phyloP scores from a whole-genome alignment of 1,284 basidiomycete genomes.

The Ceratobasidium sp. region DNA sequence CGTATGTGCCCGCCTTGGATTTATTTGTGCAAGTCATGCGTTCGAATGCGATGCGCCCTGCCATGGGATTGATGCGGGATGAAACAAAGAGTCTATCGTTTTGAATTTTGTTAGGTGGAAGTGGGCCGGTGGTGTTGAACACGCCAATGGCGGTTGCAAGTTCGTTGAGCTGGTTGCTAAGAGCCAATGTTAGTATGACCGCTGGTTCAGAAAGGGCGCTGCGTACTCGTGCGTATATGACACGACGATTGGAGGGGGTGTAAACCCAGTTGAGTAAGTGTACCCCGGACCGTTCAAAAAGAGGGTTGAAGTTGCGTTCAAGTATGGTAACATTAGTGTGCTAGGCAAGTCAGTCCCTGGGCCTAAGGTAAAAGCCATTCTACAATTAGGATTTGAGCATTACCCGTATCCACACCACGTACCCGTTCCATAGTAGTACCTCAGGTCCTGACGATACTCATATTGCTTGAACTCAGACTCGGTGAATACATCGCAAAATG shows the following conservation, averaged over 20 bases:
- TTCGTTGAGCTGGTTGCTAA: constrained; percentile 32
- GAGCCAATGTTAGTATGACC: background rate
- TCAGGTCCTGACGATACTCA: constrained; percentile 28
- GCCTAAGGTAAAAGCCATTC: background rate
- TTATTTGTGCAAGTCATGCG: constrained; percentile 24
- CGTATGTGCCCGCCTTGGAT: background rate
- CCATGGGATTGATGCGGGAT: constrained; percentile 30
- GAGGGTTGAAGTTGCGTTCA: constrained; percentile 16
- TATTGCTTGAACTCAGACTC: constrained; percentile 29
- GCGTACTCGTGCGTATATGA: constrained; percentile 22
- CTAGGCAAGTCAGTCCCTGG: constrained; percentile 14
- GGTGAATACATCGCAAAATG: constrained; percentile 26
- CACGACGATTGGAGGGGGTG: constrained; percentile 15
- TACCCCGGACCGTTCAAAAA: constrained; percentile 21
- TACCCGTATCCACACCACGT: too few relatives aligned
- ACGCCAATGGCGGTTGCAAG: constrained; percentile 16
- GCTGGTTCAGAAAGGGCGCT: background rate
- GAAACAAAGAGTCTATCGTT: constrained; percentile 3
- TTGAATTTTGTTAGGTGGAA: constrained; percentile 7
- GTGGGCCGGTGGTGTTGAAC: background rate
- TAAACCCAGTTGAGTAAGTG: constrained; percentile 20
- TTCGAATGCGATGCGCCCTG: constrained; percentile 27
- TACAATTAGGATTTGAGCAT: too few relatives aligned
- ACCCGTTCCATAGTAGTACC: constrained; percentile 27
- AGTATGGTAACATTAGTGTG: constrained; percentile 19